Conservation (phyloP, 805 yeast species). For the Saccharomycopsis fibuligera region DNA sequence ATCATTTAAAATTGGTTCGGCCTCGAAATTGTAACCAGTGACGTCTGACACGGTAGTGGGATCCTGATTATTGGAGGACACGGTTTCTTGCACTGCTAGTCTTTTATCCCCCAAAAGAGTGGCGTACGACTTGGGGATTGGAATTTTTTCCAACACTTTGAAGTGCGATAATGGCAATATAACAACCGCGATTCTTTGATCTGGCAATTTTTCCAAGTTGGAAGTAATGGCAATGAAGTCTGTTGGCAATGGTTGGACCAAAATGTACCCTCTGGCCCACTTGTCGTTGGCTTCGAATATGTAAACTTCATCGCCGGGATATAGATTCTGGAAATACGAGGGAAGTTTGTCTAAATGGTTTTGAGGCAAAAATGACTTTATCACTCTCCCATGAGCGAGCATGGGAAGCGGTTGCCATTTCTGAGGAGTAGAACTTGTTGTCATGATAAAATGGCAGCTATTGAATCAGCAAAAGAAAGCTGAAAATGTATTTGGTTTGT, state of each 20-base stretch:
- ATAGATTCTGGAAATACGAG: slow-evolving; percentile 44
- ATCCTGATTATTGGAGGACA: slow-evolving; percentile 23
- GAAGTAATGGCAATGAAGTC: slow-evolving; percentile 53
- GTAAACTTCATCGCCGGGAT: slow-evolving; percentile 73
- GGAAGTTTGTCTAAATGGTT: slow-evolving; percentile 29
- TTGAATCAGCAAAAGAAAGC: too few relatives aligned
- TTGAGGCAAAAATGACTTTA: slow-evolving; percentile 41
- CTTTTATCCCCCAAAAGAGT: slow-evolving; percentile 26
- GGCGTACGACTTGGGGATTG: slow-evolving; percentile 29
- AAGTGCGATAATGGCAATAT: slow-evolving; percentile 57
- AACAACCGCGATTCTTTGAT: slow-evolving; percentile 43
- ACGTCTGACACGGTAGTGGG: slow-evolving; percentile 24
- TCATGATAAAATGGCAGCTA: too few relatives aligned
- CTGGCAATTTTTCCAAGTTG: slow-evolving; percentile 58
- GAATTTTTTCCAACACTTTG: slow-evolving; percentile 37
- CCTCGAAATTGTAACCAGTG: slow-evolving; percentile 18
- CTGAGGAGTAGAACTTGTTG: not conserved
- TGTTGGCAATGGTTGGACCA: slow-evolving; percentile 62
- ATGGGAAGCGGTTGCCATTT: slow-evolving; percentile 46
- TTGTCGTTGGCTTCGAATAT: slow-evolving; percentile 56
- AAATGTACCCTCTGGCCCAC: slow-evolving; percentile 78
- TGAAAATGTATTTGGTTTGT: too few relatives aligned
- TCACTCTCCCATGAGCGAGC: slow-evolving; percentile 38
- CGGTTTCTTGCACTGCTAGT: slow-evolving; percentile 13
- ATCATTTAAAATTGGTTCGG: slow-evolving; percentile 23